Base-by-base conservation (phyloP, 257 asterid genomes). In the Lantana camara region DNA sequence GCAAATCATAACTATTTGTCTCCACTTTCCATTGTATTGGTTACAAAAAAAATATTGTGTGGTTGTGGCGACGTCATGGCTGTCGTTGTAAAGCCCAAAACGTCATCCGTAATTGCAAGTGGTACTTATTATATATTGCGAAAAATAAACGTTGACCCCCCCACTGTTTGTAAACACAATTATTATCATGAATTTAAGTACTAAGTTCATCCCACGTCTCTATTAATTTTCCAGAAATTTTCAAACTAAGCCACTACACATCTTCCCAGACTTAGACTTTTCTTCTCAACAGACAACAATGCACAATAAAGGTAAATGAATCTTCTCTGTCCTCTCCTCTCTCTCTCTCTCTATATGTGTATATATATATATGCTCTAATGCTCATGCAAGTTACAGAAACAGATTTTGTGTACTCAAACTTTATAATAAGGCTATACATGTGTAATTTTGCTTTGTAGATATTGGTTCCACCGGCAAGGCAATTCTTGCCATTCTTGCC, bases 401-500 rank as follows among this genome's bases (percentile, higher is more conserved):
- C n/a, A n/a, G n/a, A n/a, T n/a, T n/a, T n/a, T n/a, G n/a, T n/a
- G n/a, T n/a, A n/a, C n/a, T n/a, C n/a, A n/a, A n/a, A n/a, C n/a
- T n/a, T n/a, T n/a, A n/a, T n/a, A n/a, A n/a, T n/a, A n/a, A n/a
- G n/a, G n/a, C n/a, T n/a, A n/a, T n/a, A n/a, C n/a, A n/a, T 13
- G 8, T 4, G 20, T 22, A 17, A 14, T 4, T 21, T 27, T 20
- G 17, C 2, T 4, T 34, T 38, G 72, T 46, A 75, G 80, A n/a
- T n/a, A n/a, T 73, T 72, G 73, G 74, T 19, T 57, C 66, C 7
- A 24, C 34, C 13, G 75, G 74, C 69, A 73, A 73, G 72, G 19
- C 64, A 15, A 40, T 73, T 20, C 67, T 76, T n/a, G 79, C 82
- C 5, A 82, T 69, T 70, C 11, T 80, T 2, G 69, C 91, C 17